Evolutionary conservation across 176 grass and related monocot genomes (phyloP), one percentile per base, ranked within the genome.

Genomic region (Phoenix dactylifera): DNA sequence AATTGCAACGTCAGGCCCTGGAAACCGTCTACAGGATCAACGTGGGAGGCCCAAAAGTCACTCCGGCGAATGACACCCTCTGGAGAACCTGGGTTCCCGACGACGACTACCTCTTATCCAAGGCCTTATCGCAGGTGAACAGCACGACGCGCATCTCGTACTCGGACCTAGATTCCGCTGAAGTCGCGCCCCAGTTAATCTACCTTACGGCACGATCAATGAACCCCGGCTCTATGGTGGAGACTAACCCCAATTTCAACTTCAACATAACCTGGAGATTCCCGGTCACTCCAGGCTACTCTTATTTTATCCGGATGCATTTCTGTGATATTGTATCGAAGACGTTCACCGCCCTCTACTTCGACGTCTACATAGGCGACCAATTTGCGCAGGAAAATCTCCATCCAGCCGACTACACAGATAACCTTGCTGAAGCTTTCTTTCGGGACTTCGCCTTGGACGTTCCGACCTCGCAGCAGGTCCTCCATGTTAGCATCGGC

Each of bases 81-180:
- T 86, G 78, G 83, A 59, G 78, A 30, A 82, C 78, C 15, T 86
- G 83, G 83, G 19, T 62, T 22, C 58, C 69, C 68, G 83, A 86
- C 44, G 64, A 59, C 18, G 17, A 4, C 24, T 82, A 64, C 70
- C 53, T 86, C 32, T 25, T 3, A 58, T 3, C 6, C 9, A 5
- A 1, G 0, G 7, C 1, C 9, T 15, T 4, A 16, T 69, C 79
- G 22, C 3, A 0, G 1, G 1, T 15, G 6, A 3, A 22, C 18
- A 3, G 0, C 6, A 71, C 56, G 1, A 3, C 3, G 1, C 0
- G 0, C 0, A 39, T 39, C 32, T 6, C 32, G 32, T 39, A 39
- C 32, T 39, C 32, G 0, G 7, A 7, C 0, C 7, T 7, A 1
- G 48, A 19, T 1, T 51, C 69, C n/a, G 18, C n/a, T 12, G 29